phyloP scores from a whole-genome alignment of 805 yeast species.

The Kazachstania viticola region DNA sequence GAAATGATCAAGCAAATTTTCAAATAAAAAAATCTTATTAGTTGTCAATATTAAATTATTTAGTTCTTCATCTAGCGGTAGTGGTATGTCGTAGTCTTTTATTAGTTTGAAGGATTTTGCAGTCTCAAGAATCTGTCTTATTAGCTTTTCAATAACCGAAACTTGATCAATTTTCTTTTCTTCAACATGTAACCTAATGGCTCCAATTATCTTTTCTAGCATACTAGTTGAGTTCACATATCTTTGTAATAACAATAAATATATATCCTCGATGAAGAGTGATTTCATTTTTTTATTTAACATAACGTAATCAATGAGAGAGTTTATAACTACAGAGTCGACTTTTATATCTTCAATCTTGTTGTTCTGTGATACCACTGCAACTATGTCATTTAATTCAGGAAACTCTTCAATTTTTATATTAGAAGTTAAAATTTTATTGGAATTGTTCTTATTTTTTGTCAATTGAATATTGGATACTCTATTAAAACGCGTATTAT shows the following conservation, averaged over 20 bases:
- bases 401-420: too few relatives aligned
- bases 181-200: slow-evolving; percentile 11
- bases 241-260: slow-evolving; percentile 16
- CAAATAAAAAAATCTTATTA: slow-evolving; percentile 5
- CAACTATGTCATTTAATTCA: too few relatives aligned
- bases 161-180: slow-evolving; percentile 10
- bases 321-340: slow-evolving; percentile 1
- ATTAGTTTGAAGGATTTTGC: not conserved
- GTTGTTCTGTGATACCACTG: too few relatives aligned
- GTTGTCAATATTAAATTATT: too few relatives aligned
- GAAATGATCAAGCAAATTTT: slow-evolving; percentile 2
- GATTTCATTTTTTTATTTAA: slow-evolving; percentile 3
- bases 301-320: slow-evolving; percentile 4
- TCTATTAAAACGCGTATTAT: not conserved
- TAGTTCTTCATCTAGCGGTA: not conserved
- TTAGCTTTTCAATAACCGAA: slow-evolving; percentile 12
- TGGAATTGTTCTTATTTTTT: too few relatives aligned
- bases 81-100: too few relatives aligned
- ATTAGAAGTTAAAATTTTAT: too few relatives aligned
- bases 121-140: slow-evolving; percentile 1
- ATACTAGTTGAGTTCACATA: slow-evolving; percentile 8
- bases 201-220: slow-evolving; percentile 8
- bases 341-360: too few relatives aligned
- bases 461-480: too few relatives aligned
- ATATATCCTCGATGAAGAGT: slow-evolving; percentile 28